Evolutionary conservation across 148 eudicot genomes (phyloP).

Genomic region (Rhododendron griersonianum): DNA sequence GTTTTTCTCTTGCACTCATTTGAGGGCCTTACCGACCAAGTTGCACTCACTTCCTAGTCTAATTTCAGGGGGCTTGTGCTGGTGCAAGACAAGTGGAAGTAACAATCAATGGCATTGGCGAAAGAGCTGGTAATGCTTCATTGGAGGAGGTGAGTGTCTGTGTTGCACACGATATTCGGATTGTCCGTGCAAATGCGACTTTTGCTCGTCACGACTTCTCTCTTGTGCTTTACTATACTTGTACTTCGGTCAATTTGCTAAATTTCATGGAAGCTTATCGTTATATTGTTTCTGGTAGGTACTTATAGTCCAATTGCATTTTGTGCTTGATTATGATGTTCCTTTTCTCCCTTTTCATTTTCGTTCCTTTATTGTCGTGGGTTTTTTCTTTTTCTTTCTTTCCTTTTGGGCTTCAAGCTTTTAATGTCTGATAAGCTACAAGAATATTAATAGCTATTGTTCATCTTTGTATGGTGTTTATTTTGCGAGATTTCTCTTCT

Average conservation of each 20-base stretch:
- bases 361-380: background rate
- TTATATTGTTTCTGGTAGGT: background rate
- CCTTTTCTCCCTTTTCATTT: background rate
- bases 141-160: slow-evolving; percentile 74
- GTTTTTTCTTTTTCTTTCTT: background rate
- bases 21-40: background rate
- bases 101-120: slow-evolving; percentile 94
- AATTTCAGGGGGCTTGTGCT: slow-evolving; percentile 78
- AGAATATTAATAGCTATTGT: background rate
- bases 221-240: background rate
- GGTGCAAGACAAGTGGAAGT: slow-evolving; percentile 97
- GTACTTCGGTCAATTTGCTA: background rate
- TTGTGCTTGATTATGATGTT: background rate
- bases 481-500: background rate
- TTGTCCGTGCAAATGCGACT: background rate
- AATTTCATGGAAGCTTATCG: background rate
- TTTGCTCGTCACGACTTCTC: background rate
- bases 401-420: background rate
- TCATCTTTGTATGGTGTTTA: background rate
- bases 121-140: slow-evolving; percentile 98
- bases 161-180: background rate
- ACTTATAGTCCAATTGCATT: background rate
- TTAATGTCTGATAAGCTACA: background rate
- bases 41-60: slow-evolving; percentile 15
- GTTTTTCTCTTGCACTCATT: background rate